phyloP scores from a whole-genome alignment of 2,329 filamentous ascomycete genomes.

The Erysiphe neolycopersici region DNA sequence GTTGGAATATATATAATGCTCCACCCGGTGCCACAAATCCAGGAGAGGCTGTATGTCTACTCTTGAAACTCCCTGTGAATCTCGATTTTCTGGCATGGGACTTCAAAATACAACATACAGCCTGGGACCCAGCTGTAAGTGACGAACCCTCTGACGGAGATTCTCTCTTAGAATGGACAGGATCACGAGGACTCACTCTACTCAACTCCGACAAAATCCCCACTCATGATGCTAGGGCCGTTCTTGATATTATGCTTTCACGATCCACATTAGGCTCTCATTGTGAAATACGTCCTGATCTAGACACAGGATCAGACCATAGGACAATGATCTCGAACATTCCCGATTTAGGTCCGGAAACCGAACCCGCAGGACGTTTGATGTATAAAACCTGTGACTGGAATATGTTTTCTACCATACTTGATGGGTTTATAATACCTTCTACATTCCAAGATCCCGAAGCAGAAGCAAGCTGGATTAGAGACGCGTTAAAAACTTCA shows the following conservation, averaged over 20 bases:
- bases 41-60: too few relatives aligned
- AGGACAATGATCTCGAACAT: background rate
- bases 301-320: background rate
- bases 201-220: background rate
- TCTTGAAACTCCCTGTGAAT: too few relatives aligned
- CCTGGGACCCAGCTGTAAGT: too few relatives aligned
- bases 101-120: too few relatives aligned
- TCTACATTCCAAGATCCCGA: background rate
- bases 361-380: background rate
- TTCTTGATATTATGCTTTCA: background rate
- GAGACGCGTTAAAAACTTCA: background rate
- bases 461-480: background rate
- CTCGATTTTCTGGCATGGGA: too few relatives aligned
- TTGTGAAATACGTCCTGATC: background rate
- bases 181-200: background rate
- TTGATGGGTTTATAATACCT: background rate
- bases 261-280: background rate
- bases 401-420: background rate
- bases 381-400: background rate
- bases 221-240: background rate
- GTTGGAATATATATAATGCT: too few relatives aligned
- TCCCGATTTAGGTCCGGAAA: background rate
- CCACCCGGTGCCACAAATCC: too few relatives aligned
- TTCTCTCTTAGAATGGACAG: background rate
- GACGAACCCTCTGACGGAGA: too few relatives aligned